Conservation (phyloP, 1,284 basidiomycete species). For the Cutaneotrichosporon sp. region DNA sequence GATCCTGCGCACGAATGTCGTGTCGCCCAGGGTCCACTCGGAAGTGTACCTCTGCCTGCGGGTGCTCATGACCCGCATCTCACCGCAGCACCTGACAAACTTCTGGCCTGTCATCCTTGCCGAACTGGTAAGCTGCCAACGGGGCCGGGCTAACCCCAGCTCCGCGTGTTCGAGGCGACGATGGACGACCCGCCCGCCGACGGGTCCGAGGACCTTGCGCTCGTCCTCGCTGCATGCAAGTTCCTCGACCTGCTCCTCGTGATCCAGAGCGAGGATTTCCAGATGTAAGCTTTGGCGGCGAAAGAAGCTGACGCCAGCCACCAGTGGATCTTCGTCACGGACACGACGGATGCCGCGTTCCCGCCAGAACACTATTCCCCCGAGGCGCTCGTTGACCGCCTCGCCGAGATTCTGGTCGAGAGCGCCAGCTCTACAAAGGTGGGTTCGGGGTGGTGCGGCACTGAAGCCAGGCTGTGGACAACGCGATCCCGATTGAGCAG, state of each 20-base stretch:
- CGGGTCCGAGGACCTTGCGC: slow-evolving; percentile 72
- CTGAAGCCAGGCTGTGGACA: neutral
- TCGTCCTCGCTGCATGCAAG: slow-evolving; percentile 85
- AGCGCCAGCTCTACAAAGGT: neutral
- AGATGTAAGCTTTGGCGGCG: slow-evolving; percentile 59
- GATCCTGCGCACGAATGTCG: slow-evolving; percentile 67
- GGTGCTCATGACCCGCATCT: slow-evolving; percentile 85
- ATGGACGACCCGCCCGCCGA: slow-evolving; percentile 55
- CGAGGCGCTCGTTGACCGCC: slow-evolving; percentile 81
- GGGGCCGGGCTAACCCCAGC: neutral
- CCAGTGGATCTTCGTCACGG: slow-evolving; percentile 98
- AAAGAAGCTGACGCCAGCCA: slow-evolving; percentile 57
- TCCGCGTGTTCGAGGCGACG: slow-evolving; percentile 56
- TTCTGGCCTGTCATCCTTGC: slow-evolving; percentile 97
- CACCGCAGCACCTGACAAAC: slow-evolving; percentile 82
- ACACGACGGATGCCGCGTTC: slow-evolving; percentile 92
- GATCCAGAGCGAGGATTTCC: slow-evolving; percentile 94
- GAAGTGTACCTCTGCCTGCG: slow-evolving; percentile 91
- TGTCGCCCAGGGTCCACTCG: slow-evolving; percentile 79
- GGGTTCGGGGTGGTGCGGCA: neutral
- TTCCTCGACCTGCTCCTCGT: slow-evolving; percentile 86
- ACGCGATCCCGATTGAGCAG: neutral
- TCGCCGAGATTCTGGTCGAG: slow-evolving; percentile 71
- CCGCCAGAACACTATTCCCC: slow-evolving; percentile 76
- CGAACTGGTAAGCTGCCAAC: slow-evolving; percentile 58